Conservation (phyloP, 2,329 filamentous ascomycete genomes). For the Calonectria montana region DNA sequence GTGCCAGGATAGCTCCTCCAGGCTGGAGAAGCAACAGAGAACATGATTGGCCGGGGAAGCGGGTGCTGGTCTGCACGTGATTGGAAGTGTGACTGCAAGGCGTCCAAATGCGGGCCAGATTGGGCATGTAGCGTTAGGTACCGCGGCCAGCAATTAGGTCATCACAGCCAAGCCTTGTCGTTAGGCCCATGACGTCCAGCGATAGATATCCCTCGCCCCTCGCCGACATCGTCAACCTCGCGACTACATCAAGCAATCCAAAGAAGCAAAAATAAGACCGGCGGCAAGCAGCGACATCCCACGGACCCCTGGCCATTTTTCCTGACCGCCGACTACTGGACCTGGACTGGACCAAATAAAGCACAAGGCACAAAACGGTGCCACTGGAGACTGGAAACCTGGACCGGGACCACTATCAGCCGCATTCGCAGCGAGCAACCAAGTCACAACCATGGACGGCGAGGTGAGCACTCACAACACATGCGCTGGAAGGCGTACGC, state of each 20-base stretch:
- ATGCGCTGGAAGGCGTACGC: background rate
- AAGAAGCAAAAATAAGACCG: constrained; percentile 3
- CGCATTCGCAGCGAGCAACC: constrained; percentile 11
- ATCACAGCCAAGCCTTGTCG: constrained; percentile 14
- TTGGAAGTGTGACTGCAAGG: background rate
- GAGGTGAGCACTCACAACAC: constrained; percentile 35
- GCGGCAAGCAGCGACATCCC: background rate
- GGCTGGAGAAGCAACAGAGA: constrained; percentile 29
- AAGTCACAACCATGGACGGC: constrained; percentile 38
- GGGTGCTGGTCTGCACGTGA: constrained; percentile 18
- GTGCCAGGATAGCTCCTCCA: constrained; percentile 32
- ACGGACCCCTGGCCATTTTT: background rate
- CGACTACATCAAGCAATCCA: background rate
- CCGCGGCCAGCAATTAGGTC: constrained; percentile 18
- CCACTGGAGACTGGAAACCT: constrained; percentile 8
- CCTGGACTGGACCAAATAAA: constrained; percentile 17
- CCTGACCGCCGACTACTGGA: background rate
- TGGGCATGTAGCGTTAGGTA: constrained; percentile 3
- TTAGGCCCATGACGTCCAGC: constrained; percentile 17
- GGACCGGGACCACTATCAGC: constrained; percentile 8
- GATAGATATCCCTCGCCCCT: constrained; percentile 20
- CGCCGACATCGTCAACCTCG: constrained; percentile 21
- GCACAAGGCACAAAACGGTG: background rate
- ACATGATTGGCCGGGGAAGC: constrained; percentile 31
- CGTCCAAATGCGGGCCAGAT: background rate